Conservation (phyloP, 441 rosid species). For the Adansonia gregorii region DNA sequence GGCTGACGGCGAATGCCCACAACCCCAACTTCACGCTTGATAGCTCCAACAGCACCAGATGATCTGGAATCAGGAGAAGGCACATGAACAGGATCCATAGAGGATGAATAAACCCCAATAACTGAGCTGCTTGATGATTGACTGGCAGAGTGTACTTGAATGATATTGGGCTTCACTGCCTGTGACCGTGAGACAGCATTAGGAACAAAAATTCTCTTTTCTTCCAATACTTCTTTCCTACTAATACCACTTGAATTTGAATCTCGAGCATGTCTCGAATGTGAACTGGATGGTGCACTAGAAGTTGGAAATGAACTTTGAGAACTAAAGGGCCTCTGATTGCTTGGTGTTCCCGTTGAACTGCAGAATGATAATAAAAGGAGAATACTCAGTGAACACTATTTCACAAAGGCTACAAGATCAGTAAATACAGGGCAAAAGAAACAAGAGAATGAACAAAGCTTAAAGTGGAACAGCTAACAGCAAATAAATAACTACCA, state of each 20-base stretch:
- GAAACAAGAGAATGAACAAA: not conserved
- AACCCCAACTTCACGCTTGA: slow-evolving; percentile 88
- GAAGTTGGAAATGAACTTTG: slow-evolving; percentile 40
- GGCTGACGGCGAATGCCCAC: slow-evolving; percentile 71
- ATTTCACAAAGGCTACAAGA: not conserved
- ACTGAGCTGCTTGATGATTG: slow-evolving; percentile 63
- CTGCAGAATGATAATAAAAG: slow-evolving; percentile 39
- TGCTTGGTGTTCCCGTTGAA: slow-evolving; percentile 44
- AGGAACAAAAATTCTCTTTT: slow-evolving; percentile 39
- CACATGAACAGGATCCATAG: slow-evolving; percentile 93
- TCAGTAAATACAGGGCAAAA: slow-evolving; percentile 6
- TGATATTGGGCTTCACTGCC: slow-evolving; percentile 40
- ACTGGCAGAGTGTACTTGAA: slow-evolving; percentile 44
- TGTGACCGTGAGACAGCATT: slow-evolving; percentile 44
- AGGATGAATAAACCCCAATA: slow-evolving; percentile 83
- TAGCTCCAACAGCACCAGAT: slow-evolving; percentile 78
- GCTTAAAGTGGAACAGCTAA: not conserved
- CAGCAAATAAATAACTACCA: not conserved
- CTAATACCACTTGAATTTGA: slow-evolving; percentile 40
- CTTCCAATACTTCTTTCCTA: slow-evolving; percentile 47
- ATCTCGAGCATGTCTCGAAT: slow-evolving; percentile 42
- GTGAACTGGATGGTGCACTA: slow-evolving; percentile 44
- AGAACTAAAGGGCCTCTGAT: slow-evolving; percentile 42
- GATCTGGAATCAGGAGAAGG: slow-evolving; percentile 92
- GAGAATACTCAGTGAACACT: not conserved